phyloP scores from a whole-genome alignment of 202 grass and related monocot genomes.

The Panicum virgatum region DNA sequence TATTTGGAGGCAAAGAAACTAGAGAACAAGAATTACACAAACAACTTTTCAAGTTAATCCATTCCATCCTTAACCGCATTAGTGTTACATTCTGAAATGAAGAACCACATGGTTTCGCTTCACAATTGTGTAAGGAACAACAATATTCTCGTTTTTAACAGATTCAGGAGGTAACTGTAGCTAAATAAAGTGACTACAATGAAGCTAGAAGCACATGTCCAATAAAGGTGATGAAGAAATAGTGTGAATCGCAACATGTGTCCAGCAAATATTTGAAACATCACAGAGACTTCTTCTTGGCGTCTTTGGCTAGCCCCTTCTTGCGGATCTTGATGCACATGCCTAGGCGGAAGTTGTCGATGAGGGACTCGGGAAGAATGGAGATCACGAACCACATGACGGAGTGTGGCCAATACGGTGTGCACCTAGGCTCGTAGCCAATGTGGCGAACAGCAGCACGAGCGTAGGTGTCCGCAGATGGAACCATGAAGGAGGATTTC shows the following conservation, averaged over 20 bases:
- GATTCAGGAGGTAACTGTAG: not conserved
- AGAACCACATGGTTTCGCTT: slow-evolving; percentile 16
- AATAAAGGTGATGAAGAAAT: slow-evolving; percentile 11
- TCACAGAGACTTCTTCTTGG: slow-evolving; percentile 72
- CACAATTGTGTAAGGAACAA: slow-evolving; percentile 8
- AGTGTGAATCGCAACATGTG: too few species aligned
- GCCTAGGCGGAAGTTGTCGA: not conserved
- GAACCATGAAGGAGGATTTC: slow-evolving; percentile 80
- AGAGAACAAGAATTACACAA: not conserved
- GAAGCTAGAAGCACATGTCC: slow-evolving; percentile 22
- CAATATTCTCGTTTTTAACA: not conserved
- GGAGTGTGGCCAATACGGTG: slow-evolving; percentile 93
- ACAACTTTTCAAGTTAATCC: not conserved
- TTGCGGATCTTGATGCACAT: too few species aligned
- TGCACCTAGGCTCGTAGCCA: slow-evolving; percentile 79
- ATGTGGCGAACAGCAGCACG: slow-evolving; percentile 66
- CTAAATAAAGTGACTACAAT: slow-evolving; percentile 13
- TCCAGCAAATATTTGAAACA: slow-evolving; percentile 36
- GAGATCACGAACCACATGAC: slow-evolving; percentile 78
- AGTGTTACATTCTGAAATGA: slow-evolving; percentile 13
- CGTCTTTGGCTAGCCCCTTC: slow-evolving; percentile 41
- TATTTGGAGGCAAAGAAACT: not conserved
- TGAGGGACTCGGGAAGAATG: slow-evolving; percentile 51
- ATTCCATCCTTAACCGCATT: not conserved
- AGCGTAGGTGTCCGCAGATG: slow-evolving; percentile 68